A percentile compares a stretch with the other conserved stretches of the same genome.
These are phyloP conservation scores for Thraustotheca clavata DNA, from an alignment of 352 stramenopile species.

Conservation along the genomic window DNA sequence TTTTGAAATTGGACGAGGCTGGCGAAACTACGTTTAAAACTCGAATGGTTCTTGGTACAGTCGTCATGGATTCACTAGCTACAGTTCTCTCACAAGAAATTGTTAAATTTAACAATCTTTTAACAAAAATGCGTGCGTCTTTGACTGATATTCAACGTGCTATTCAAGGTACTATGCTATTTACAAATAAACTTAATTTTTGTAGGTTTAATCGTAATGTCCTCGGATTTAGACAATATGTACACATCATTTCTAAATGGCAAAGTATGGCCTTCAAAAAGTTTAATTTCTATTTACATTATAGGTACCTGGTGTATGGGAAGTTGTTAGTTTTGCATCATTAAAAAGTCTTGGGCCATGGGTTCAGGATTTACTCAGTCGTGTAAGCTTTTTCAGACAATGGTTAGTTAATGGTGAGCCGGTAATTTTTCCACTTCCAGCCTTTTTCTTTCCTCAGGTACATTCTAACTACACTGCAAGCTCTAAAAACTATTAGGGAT, in stretches of 20 bases:
- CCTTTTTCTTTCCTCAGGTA: conserved; percentile 93
- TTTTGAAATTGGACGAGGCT: conserved; percentile 78
- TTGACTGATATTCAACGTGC: conserved; percentile 70
- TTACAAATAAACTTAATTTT: conserved; percentile 34
- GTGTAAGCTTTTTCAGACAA: conserved; percentile 87
- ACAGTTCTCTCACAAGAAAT: conserved; percentile 91
- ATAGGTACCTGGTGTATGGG: conserved; percentile 84
- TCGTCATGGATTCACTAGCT: conserved; percentile 88
- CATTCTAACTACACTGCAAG: background rate
- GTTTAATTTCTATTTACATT: background rate
- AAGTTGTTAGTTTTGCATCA: conserved; percentile 84
- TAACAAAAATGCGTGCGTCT: conserved; percentile 74
- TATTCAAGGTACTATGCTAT: conserved; percentile 40
- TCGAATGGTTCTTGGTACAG: conserved; percentile 57
- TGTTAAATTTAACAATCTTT: conserved; percentile 91
- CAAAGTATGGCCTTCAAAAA: background rate
- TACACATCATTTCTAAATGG: conserved; percentile 91
- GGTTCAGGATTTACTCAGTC: conserved; percentile 83
- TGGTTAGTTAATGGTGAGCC: conserved; percentile 91
- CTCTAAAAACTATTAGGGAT: conserved; percentile 35
- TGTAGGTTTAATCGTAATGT: conserved; percentile 90
- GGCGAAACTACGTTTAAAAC: conserved; percentile 89
- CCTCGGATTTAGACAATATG: conserved; percentile 93
- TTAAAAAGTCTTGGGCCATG: conserved; percentile 90
- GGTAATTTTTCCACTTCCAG: conserved; percentile 82